Evolutionary conservation across 495 filamentous ascomycete species (phyloP), one percentile per base, ranked within the genome.

Genomic region (Tuber aestivum): DNA sequence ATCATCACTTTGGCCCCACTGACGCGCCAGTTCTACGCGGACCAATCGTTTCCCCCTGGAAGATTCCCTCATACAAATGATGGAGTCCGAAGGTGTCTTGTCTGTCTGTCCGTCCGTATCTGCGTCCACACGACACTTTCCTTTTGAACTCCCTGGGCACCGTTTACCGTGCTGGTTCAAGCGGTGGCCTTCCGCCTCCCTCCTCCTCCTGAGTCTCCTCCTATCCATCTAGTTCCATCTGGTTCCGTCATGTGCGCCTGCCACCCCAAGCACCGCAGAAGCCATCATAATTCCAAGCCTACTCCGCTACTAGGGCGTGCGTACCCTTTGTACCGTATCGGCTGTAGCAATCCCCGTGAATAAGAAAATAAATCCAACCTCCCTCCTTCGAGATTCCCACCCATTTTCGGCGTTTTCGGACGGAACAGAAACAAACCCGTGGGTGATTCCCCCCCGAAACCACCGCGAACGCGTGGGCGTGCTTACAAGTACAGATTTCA

Each of bases 221-320:
- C 38, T 40, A 75, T 79, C 77, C 76, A 79, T 79, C 78, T 73
- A 40, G 76, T 79, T 79, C 78, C 71, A 79, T 73, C 70, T 56
- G n/a, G 4, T 50, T 75, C 75, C 78, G 77, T 79, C 78, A 79
- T 79, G 78, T 79, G 78, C 77, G 78, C 78, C 78, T 70, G 78
- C 72, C 72, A 79, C 78, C n/a, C n/a, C n/a, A n/a, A n/a, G n/a
- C n/a, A n/a, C n/a, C n/a, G n/a, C 71, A 70, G 48, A 79, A 73
- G 76, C 72, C 69, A 75, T 61, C 50, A 65, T 65, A 65, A 10
- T n/a, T 61, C n/a, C 14, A 35, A 35, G 56, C 56, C 56, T 27
- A 35, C 56, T 9, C 6, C n/a, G 3, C 21, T 9, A 8, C 45
- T 50, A 7, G 42, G 16, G 20, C 42, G 5, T n/a, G n/a, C n/a